A percentile compares a stretch with the other conserved stretches of the same genome.
Evolutionary conservation across 306 rosid genomes (phyloP).

Genomic region (Begonia masoniana): DNA sequence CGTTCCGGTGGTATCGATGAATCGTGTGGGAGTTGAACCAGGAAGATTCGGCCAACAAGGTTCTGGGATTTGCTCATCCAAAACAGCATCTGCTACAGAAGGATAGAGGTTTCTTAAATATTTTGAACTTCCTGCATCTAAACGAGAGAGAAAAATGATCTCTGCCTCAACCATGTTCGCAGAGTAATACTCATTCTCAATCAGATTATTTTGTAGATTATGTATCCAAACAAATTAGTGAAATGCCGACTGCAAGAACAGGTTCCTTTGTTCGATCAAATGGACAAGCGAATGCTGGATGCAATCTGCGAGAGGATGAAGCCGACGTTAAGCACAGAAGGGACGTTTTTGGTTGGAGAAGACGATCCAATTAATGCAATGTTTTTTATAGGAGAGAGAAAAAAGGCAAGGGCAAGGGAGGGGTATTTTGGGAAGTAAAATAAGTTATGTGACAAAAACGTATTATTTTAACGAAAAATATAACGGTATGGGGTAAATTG

Average conservation of each 20-base stretch:
- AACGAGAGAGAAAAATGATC: no score
- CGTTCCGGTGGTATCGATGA: conserved; percentile 15
- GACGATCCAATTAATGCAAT: conserved; percentile 89
- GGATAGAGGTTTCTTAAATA: conserved; percentile 74
- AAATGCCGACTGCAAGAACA: conserved; percentile 6
- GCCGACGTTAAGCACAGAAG: conserved; percentile 71
- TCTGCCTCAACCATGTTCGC: conserved; percentile 84
- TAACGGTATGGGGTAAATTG: no score
- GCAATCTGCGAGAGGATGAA: conserved; percentile 91
- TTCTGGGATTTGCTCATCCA: conserved; percentile 56
- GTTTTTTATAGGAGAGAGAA: conserved; percentile 87
- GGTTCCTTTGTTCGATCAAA: conserved; percentile 86
- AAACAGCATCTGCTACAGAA: conserved; percentile 35
- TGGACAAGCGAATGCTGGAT: conserved; percentile 90
- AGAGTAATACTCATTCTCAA: conserved; percentile 33
- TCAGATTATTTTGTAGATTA: no score
- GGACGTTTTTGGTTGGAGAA: conserved; percentile 65
- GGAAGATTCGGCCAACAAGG: conserved; percentile 33
- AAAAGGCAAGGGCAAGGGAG: no score
- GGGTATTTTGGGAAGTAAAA: no score
- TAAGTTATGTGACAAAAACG: no score
- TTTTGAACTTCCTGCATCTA: conserved; percentile 69
- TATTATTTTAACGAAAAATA: no score
- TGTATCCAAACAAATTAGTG: no score
- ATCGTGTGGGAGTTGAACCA: conserved; percentile 34